Percentiles rank a stretch among this genome's conserved stretches.
Evolutionary conservation across 768 basidiomycete species (phyloP).

Genomic region (Tylopilus plumbeoviolaceoides): DNA sequence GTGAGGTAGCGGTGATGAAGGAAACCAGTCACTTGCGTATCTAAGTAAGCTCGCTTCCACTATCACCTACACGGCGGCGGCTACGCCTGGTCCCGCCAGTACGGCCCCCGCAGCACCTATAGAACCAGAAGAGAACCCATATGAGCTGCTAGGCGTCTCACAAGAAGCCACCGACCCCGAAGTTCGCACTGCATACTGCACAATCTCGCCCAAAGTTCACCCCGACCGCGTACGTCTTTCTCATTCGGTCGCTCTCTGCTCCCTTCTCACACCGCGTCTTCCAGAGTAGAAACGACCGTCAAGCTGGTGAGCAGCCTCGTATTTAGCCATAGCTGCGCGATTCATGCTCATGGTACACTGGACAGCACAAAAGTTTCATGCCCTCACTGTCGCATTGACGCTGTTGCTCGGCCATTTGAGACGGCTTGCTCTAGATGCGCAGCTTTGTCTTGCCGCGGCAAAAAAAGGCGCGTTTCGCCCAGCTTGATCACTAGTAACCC

Average conservation of each 20-base stretch:
- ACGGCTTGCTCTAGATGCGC: conserved; percentile 75
- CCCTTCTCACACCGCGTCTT: conserved; percentile 7
- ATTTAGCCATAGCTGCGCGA: neutral
- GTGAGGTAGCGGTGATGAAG: neutral
- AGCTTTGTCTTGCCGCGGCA: conserved; percentile 66
- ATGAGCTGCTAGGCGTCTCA: conserved; percentile 62
- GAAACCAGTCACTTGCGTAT: neutral
- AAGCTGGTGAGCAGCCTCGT: conserved; percentile 50
- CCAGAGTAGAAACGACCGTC: conserved; percentile 75
- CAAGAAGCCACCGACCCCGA: conserved; percentile 70
- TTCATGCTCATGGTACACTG: neutral
- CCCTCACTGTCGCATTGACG: conserved; percentile 77
- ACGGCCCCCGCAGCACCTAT: conserved; percentile 26
- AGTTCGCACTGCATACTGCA: conserved; percentile 74
- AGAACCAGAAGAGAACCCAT: conserved; percentile 67
- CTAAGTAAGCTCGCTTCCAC: no score
- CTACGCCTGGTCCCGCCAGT: no score
- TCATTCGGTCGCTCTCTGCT: conserved; percentile 12
- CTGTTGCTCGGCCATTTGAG: conserved; percentile 77
- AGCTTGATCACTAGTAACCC: no score
- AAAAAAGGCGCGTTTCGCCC: conserved; percentile 69
- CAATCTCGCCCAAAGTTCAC: conserved; percentile 80
- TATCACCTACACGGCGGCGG: neutral
- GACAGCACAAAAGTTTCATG: conserved; percentile 75
- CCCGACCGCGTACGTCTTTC: conserved; percentile 67